A percentile compares a stretch with the other conserved stretches of the same genome.
These are phyloP conservation scores for Rhodotorula sp. DNA, from an alignment of 1,284 basidiomycete genomes.

Conservation along the genomic window DNA sequence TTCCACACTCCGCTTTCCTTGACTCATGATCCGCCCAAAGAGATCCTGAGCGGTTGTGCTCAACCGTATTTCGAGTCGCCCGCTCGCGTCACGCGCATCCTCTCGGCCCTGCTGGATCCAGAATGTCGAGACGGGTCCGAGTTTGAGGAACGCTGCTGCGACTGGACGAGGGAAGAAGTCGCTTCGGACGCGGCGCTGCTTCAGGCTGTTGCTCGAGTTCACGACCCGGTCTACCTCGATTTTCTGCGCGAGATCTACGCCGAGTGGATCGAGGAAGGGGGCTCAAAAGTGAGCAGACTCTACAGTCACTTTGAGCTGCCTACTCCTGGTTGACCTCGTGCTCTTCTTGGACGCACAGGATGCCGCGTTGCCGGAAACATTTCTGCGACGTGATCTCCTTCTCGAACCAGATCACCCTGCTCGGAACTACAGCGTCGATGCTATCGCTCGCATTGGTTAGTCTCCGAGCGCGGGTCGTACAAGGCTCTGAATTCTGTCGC, in stretches of 20 bases:
- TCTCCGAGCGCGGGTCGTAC: too few species aligned
- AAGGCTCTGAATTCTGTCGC: too few species aligned
- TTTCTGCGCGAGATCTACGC: slow-evolving; percentile 48
- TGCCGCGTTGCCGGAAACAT: slow-evolving; percentile 50
- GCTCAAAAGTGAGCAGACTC: slow-evolving; percentile 44
- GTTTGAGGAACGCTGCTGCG: slow-evolving; percentile 17
- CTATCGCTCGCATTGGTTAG: slow-evolving; percentile 20
- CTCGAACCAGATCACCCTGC: slow-evolving; percentile 12
- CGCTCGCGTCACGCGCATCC: slow-evolving; percentile 45
- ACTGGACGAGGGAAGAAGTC: slow-evolving; percentile 14
- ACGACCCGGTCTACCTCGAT: slow-evolving; percentile 45
- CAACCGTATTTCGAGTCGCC: slow-evolving; percentile 50
- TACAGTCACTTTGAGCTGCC: too few species aligned
- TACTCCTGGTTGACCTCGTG: not conserved
- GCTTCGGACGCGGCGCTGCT: slow-evolving; percentile 26
- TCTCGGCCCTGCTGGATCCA: slow-evolving; percentile 40
- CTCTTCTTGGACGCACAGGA: slow-evolving; percentile 33
- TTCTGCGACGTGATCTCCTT: slow-evolving; percentile 44
- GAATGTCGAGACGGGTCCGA: not conserved
- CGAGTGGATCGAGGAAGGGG: slow-evolving; percentile 48
- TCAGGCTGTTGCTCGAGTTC: slow-evolving; percentile 39
- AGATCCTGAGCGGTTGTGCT: slow-evolving; percentile 48
- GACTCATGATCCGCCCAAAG: slow-evolving; percentile 48
- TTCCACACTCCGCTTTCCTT: slow-evolving; percentile 22
- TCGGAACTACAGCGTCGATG: not conserved